Evolutionary conservation across 345 rosid genomes (phyloP).

Genomic region (Eutrema heterophyllum): DNA sequence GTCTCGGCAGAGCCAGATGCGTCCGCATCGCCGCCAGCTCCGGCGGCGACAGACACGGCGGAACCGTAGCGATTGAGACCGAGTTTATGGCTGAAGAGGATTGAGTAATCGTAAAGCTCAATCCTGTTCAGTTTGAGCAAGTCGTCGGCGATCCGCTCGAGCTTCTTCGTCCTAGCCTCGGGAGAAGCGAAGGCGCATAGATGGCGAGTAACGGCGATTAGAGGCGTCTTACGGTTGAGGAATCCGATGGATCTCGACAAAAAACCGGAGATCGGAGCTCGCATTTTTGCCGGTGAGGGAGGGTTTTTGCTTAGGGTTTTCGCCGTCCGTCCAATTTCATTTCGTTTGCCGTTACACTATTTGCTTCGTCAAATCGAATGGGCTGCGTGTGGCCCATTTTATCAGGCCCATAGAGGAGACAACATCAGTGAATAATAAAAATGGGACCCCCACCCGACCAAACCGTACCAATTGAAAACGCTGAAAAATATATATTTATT

Average conservation of each 20-base stretch:
- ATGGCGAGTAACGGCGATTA: slow-evolving; percentile 7
- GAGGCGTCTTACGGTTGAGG: slow-evolving; percentile 1
- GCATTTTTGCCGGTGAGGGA: slow-evolving; percentile 33
- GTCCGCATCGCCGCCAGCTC: slow-evolving; percentile 21
- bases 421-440: not conserved
- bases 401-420: not conserved
- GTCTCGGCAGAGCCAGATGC: slow-evolving; percentile 34
- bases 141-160: slow-evolving; percentile 79
- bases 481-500: not conserved
- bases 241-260: slow-evolving; percentile 1
- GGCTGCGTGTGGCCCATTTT: slow-evolving; percentile 3
- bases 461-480: not conserved
- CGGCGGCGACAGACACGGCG: slow-evolving; percentile 32
- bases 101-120: slow-evolving; percentile 67
- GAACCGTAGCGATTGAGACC: slow-evolving; percentile 70
- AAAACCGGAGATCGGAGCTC: slow-evolving; percentile 21
- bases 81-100: slow-evolving; percentile 69
- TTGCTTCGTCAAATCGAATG: not conserved
- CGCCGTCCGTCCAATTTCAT: slow-evolving; percentile 18
- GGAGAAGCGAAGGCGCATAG: slow-evolving; percentile 29
- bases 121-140: slow-evolving; percentile 63
- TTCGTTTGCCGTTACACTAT: slow-evolving; percentile 3
- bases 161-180: slow-evolving; percentile 59
- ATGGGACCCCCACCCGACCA: not conserved
- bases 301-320: slow-evolving; percentile 20